Evolutionary conservation across 345 rosid species (phyloP), one percentile per base, ranked within the genome.

Genomic region (Passiflora organensis): DNA sequence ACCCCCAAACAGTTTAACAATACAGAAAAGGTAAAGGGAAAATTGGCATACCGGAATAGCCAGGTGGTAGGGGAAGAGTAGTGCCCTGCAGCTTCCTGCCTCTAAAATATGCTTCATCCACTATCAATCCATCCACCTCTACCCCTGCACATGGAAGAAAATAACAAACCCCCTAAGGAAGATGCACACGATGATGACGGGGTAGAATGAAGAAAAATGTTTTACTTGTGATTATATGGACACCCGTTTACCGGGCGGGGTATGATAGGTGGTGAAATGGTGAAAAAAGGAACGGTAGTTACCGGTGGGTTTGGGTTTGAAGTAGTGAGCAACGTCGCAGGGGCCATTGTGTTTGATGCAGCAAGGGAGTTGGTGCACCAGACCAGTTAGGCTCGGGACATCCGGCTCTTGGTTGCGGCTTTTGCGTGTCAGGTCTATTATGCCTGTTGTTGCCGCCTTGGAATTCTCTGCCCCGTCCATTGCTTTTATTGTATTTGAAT

Each of bases 301-400:
- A 84, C 99, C 89, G 5, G 70, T 63, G 55, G 77, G 13, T 63
- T 76, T 81, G 75, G 95, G 86, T 74, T 71, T 91, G 84, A 84
- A 86, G 75, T 82, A 91, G 45, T 86, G 75, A 44, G 95, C 81
- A 55, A 89, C 87, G 47, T 77, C 49, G 65, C 77, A 50, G 55
- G 93, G 89, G 34, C 94, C 96, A 59, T 78, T 66, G 71, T 73
- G 70, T 67, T 76, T 82, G 82, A 89, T 68, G 78, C 86, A 77
- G 70, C 96, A 91, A 63, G 96, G 96, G n/a, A 88, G 83, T 18
- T 72, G 81, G 64, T 86, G 96, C 37, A 89, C 82, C 23, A 72
- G 60, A 44, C 81, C 65, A 13, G 72, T 82, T 34, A 91, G 67
- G 58, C 80, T 72, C n/a, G 63, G 48, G 6, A 43, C 60, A 17